Evolutionary conservation across 2,329 filamentous ascomycete species (phyloP), one percentile per base, ranked within the genome.

Genomic region (Aureobasidium sp.): DNA sequence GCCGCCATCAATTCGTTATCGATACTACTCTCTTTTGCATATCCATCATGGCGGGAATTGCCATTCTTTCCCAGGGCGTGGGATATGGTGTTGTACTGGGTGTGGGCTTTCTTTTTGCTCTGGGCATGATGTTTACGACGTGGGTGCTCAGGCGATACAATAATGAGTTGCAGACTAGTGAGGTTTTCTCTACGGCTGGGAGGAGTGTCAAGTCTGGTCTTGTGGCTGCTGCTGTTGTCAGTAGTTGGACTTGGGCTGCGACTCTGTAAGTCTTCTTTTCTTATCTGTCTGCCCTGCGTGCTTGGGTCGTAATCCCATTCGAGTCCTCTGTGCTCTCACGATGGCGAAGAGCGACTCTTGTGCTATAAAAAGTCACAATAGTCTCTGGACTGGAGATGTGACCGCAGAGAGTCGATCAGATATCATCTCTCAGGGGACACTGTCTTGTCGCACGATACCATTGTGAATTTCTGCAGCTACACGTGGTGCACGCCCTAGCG

Each of bases 171-270:
- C 91, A 96, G 73, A 96, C 92, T 0, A 92, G 89, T 0, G 91
- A 96, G 77, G 94, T 91, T 84, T 96, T 96, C 80, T 91, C 84
- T 66, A 96, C 91, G 0, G 91, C 91, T 55, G 91, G 91, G 20
- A 82, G 92, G 65, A 91, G 89, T 1, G 90, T 96, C 67, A 96
- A 96, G 72, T 91, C 90, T 9, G 92, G 91, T 47, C 81, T 96
- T 15, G 90, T 96, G 0, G 89, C 90, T 12, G 89, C 90, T 5
- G 91, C 91, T 17, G 91, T 96, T n/a, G n/a, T n/a, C n/a, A n/a
- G n/a, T n/a, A 91, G 88, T 5, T 96, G 92, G 91, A 96, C 91
- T 0, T 96, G 91, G 91, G 91, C 90, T 0, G 91, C 90, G 22
- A 25, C 22, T 25, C 22, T 25, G 22, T 25, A 25, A 25, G 22